Evolutionary conservation across 768 basidiomycete genomes (phyloP).

Genomic region (Tylopilus cervinicoccineus): DNA sequence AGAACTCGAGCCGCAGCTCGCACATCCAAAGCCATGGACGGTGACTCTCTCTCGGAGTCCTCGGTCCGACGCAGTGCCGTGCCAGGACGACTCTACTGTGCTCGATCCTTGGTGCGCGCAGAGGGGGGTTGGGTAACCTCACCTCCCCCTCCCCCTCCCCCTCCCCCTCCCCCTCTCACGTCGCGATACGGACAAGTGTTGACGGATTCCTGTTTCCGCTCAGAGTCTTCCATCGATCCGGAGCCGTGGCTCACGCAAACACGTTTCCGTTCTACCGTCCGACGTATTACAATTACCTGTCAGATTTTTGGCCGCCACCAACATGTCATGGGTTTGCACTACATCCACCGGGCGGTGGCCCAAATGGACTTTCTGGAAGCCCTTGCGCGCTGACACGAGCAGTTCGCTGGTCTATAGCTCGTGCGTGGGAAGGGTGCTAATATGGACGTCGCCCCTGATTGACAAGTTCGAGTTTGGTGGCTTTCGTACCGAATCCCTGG

Average conservation of each 20-base stretch:
- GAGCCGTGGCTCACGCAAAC: not conserved
- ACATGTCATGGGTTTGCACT: constrained; percentile 9
- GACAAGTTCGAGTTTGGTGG: constrained; percentile 1
- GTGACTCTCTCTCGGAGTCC: not conserved
- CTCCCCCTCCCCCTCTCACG: not conserved
- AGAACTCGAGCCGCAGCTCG: not conserved
- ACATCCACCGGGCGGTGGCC: constrained; percentile 7
- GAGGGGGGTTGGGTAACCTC: not conserved
- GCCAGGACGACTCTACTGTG: not conserved
- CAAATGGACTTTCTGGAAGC: constrained; percentile 1
- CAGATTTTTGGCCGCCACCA: constrained; percentile 11
- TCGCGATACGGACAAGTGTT: constrained; percentile 5
- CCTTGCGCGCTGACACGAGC: not conserved
- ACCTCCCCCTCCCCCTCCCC: not conserved
- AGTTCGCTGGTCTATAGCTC: not conserved
- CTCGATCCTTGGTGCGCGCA: not conserved
- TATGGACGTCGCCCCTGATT: constrained; percentile 10
- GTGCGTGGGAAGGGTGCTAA: not conserved
- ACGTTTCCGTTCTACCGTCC: constrained; percentile 1
- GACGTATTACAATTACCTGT: constrained; percentile 17
- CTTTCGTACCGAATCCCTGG: not conserved
- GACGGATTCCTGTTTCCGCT: not conserved
- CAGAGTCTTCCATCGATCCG: not conserved
- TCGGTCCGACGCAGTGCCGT: too few species aligned
- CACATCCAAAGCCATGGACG: not conserved